Evolutionary conservation across 345 rosid species (phyloP), one percentile per base, ranked within the genome.

Genomic region (Firmiana major): DNA sequence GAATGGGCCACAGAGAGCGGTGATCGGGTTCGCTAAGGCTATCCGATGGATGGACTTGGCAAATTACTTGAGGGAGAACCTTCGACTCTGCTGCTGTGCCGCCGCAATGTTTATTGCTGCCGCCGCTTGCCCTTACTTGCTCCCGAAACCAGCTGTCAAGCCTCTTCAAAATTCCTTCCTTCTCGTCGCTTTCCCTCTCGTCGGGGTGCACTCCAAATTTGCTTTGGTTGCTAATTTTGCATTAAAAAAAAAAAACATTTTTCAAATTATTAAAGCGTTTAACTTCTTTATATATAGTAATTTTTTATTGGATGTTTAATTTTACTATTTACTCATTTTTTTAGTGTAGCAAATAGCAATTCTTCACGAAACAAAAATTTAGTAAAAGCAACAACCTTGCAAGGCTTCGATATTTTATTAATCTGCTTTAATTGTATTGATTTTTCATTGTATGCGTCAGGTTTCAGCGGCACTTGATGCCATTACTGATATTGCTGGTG

Each of bases 401-500:
- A 55, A 55, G 8, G 60, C 22, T 8, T 55, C 11, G 51, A 43
- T 54, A 19, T 54, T 54, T 59, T 9, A 3, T 59, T 24, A 1
- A 24, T 64, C 21, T 48, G 4, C 15, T 58, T 65, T 5, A 19
- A 54, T 53, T 31, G 59, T 1, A 24, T 3, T 46, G 31, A 17
- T 0, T 51, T 53, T 65, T 24, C 51, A 53, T 17, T 57, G 15
- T 34, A 6, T 45, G 28, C 77, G 49, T 82, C 83, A 94, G 97
- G 93, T 92, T 19, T 91, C 97, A 45, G 97, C 98, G 28, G 86
- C 95, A 13, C 92, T 92, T 0, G 97, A 92, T 81, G 98, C 97
- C 0, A 89, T 92, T 63, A 88, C 83, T 83, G 97, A 91, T 88
- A 85, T 92, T 80, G 87, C 89, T 31, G 94, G 92, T 66, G 97